Conservation (phyloP, 129 eudicot genomes). For the Flaveria trinervia region DNA sequence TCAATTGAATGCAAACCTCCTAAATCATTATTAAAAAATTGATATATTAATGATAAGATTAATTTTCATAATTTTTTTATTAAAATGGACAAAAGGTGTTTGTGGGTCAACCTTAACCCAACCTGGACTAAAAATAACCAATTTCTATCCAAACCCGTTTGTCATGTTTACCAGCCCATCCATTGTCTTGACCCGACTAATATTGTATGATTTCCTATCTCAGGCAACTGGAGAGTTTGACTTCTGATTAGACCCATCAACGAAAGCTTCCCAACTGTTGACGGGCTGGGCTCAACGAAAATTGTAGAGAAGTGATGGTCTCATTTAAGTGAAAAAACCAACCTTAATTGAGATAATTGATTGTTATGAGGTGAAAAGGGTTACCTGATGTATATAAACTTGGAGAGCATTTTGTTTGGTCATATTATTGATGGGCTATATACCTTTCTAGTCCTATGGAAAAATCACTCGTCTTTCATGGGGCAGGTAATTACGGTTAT, state of each 20-base stretch:
- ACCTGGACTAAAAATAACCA: not conserved
- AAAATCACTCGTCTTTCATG: slow-evolving; percentile 28
- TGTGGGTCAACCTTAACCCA: not conserved
- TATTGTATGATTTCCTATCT: slow-evolving; percentile 5
- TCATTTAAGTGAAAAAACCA: slow-evolving; percentile 29
- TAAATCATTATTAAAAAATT: not conserved
- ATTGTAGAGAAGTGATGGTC: slow-evolving; percentile 27
- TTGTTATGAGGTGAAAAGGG: slow-evolving; percentile 43
- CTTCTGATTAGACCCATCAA: slow-evolving; percentile 53
- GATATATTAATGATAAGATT: not conserved
- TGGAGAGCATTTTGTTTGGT: slow-evolving; percentile 47
- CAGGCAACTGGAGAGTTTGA: slow-evolving; percentile 98
- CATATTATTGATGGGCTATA: slow-evolving; percentile 44
- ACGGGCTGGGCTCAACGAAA: slow-evolving; percentile 8
- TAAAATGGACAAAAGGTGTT: not conserved
- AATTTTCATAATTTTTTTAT: not conserved
- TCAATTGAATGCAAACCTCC: not conserved
- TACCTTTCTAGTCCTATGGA: slow-evolving; percentile 34
- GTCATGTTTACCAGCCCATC: not conserved
- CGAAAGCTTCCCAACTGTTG: slow-evolving; percentile 1
- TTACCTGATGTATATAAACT: slow-evolving; percentile 69
- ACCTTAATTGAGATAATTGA: slow-evolving; percentile 31
- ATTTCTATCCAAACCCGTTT: not conserved
- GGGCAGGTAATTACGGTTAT: slow-evolving; percentile 38
- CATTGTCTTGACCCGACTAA: not conserved